Evolutionary conservation across 306 rosid genomes (phyloP).

Genomic region (Corylus avellana): DNA sequence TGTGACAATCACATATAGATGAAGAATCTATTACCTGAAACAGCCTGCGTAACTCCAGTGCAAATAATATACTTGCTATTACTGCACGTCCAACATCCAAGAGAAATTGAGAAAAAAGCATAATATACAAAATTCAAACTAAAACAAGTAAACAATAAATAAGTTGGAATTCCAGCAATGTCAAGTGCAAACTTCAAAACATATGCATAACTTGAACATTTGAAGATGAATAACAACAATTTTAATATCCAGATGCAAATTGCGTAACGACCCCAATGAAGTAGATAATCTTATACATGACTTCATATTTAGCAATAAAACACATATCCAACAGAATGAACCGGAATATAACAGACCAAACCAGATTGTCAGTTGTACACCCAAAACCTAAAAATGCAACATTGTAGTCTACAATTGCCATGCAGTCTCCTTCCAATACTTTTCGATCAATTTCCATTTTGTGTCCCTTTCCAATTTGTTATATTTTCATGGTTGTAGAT

Average conservation of each 20-base stretch:
- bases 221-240: background rate
- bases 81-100: slow-evolving; percentile 54
- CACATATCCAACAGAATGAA: background rate
- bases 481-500: slow-evolving; percentile 51
- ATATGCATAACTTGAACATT: background rate
- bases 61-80: slow-evolving; percentile 62
- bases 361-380: background rate
- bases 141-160: background rate
- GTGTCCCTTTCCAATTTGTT: slow-evolving; percentile 15
- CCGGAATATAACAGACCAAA: background rate
- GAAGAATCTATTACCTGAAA: slow-evolving; percentile 54
- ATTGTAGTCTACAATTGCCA: background rate
- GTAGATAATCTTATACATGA: background rate
- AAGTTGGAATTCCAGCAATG: background rate
- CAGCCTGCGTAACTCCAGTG: slow-evolving; percentile 51
- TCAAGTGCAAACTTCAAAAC: background rate
- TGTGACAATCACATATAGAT: slow-evolving; percentile 2
- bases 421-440: slow-evolving; percentile 8
- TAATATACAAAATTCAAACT: no score
- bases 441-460: slow-evolving; percentile 22
- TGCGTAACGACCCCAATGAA: background rate
- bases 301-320: background rate
- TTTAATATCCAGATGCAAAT: background rate
- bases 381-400: background rate
- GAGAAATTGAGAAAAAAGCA: slow-evolving; percentile 14